Conservation (phyloP, 2,329 filamentous ascomycete species). For the Alternaria postmessia region DNA sequence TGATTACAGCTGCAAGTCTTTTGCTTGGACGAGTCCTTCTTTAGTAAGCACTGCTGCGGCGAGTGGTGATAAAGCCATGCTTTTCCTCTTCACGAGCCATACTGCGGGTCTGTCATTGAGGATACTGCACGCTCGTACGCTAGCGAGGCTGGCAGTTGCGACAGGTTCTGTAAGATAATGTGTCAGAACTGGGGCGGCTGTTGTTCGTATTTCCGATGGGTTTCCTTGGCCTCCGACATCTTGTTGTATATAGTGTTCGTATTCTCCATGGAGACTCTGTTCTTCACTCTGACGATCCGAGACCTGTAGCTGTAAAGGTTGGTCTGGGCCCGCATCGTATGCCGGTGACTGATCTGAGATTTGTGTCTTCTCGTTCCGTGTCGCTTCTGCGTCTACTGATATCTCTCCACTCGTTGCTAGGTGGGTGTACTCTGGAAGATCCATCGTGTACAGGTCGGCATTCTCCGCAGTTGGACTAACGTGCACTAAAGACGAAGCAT, state of each 20-base stretch:
- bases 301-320: neutral
- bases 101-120: constrained; percentile 35
- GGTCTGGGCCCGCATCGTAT: neutral
- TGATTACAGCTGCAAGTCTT: constrained; percentile 41
- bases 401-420: constrained; percentile 20
- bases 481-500: neutral
- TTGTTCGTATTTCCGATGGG: neutral
- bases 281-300: neutral
- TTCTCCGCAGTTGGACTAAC: constrained; percentile 11
- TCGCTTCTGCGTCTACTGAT: constrained; percentile 27
- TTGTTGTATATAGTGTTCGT: neutral
- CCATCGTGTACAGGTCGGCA: constrained; percentile 27
- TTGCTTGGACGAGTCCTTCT: constrained; percentile 31
- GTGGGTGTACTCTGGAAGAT: constrained; percentile 31
- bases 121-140: constrained; percentile 33
- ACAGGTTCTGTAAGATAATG: neutral
- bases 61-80: constrained; percentile 35
- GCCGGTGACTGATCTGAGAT: neutral
- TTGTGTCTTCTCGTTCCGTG: constrained; percentile 19
- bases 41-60: constrained; percentile 39
- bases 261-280: neutral
- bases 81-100: constrained; percentile 38
- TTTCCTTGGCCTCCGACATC: neutral
- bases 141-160: neutral
- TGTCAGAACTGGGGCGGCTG: neutral